Base-by-base conservation (phyloP, 305 asterid species). In the Salvia sclarea region DNA sequence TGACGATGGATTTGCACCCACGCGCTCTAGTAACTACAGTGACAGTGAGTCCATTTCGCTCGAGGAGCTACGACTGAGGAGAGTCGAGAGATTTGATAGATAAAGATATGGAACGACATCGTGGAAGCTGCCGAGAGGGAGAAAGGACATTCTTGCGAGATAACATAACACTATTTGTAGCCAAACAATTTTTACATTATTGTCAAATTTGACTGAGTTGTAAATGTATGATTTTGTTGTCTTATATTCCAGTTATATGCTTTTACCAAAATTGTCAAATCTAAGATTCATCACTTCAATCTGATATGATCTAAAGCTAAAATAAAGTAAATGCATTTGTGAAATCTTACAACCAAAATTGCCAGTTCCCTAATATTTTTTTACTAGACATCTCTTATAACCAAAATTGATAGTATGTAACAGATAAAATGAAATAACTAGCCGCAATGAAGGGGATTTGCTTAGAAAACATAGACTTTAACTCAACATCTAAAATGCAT, bases 1-100 rank as follows among this genome's bases (percentile, higher is more conserved):
- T 52, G 82, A 47, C 2, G 16, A 43, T 38, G 54, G 54, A 47
- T 49, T 20, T 44, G 31, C 78, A 50, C 60, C 62, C 61, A 20
- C 47, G 54, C 35, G 33, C 45, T 13, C 4, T 0, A 13, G 9
- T 18, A 1, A 11, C 20, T 2, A 11, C 18, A 0, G 25, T 25
- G 79, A 64, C 48, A 30, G 67, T 12, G 74, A 70, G 6, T 72
- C 75, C 44, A 76, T 86, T 47, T 57, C 88, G 5, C 45, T 83
- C 2, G 95, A 92, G 50, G 96, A 89, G 75, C 60, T 88, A 55
- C 72, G 96, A 3, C 82, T 70, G 70, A 77, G 83, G 37, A 86
- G 98, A 81, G 70, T 92, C 64, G 66, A 74, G 80, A 82, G 96
- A 73, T 88, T 85, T 64, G 83, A 79, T 49, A 69, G 86, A 70